Evolutionary conservation across 768 basidiomycete genomes (phyloP), one percentile per base, ranked within the genome.

Genomic region (Ramaria rubella): DNA sequence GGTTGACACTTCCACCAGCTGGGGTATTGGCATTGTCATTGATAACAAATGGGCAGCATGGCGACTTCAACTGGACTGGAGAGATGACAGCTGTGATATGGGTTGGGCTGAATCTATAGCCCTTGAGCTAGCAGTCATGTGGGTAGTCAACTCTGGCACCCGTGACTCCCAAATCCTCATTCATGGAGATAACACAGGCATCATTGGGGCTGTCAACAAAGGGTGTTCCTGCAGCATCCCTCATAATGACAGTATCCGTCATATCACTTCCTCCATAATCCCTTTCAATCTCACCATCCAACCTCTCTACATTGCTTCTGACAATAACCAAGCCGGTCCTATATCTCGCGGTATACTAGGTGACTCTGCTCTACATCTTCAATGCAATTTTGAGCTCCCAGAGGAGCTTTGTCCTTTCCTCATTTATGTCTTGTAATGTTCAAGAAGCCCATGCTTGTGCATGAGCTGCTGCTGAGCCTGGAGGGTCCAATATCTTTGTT

Each of bases 111-210:
- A 56, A 34, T 44, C 44, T 2, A 31, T 56, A 3, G 31, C 55
- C 17, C 55, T 56, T 2, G 55, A 56, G 19, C 1, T 56, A 6
- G 45, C 55, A 15, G 26, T 48, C 23, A 24, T 31, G 6, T 33
- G 29, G 6, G 7, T 56, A 21, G 21, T n/a, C 19, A 17, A 46
- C 14, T 15, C 6, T 9, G 38, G 44, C 12, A 3, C 29, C 26
- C 31, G n/a, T 11, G 38, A 53, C 36, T 26, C 26, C 8, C 33
- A 56, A 15, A 34, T 56, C 15, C 6, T 56, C 21, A 33, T 56
- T 24, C 29, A 27, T 8, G 55, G 55, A 3, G 43, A 56, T 36
- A 56, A 56, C 45, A 56, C 55, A 2, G 55, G 55, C 23, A 45
- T 38, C 19, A 56, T 33, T 14, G 55, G 45, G 5, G 55, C 55